These are phyloP conservation scores for Fimicolochytrium jonesii DNA, from an alignment of 192 early-diverging fungal genomes.

Conservation along the genomic window DNA sequence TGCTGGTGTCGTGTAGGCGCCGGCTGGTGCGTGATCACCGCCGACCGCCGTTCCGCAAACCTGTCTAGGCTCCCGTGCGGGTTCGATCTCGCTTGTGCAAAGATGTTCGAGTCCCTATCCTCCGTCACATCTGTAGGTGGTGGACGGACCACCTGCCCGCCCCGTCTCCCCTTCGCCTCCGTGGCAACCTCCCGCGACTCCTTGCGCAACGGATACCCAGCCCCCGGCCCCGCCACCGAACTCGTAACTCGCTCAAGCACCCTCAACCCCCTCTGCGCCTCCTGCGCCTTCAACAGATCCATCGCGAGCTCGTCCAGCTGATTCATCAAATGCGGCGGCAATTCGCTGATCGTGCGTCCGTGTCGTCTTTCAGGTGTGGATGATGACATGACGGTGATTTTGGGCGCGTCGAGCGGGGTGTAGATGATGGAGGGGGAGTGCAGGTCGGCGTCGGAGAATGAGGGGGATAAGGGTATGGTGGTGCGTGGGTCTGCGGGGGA, in stretches of 20 bases:
- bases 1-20: too few species aligned
- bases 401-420: background rate
- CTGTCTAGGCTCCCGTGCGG: too few species aligned
- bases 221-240: background rate
- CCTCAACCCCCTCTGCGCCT: background rate
- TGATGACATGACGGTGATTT: background rate
- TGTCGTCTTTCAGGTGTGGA: background rate
- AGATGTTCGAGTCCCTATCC: too few species aligned
- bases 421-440: background rate
- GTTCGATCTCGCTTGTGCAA: too few species aligned
- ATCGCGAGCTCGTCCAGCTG: conserved; percentile 2
- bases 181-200: background rate
- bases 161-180: too few species aligned
- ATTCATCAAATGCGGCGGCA: background rate
- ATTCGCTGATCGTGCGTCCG: background rate
- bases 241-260: background rate
- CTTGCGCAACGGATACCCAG: background rate
- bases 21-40: too few species aligned
- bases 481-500: background rate
- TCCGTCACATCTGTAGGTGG: too few species aligned
- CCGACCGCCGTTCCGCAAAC: too few species aligned
- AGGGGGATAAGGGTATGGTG: too few species aligned
- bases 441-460: background rate
- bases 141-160: too few species aligned
- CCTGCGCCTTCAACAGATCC: conserved; percentile 1